Evolutionary conservation across 129 eudicot species (phyloP), one percentile per base, ranked within the genome.

Genomic region (Apium graveolens): DNA sequence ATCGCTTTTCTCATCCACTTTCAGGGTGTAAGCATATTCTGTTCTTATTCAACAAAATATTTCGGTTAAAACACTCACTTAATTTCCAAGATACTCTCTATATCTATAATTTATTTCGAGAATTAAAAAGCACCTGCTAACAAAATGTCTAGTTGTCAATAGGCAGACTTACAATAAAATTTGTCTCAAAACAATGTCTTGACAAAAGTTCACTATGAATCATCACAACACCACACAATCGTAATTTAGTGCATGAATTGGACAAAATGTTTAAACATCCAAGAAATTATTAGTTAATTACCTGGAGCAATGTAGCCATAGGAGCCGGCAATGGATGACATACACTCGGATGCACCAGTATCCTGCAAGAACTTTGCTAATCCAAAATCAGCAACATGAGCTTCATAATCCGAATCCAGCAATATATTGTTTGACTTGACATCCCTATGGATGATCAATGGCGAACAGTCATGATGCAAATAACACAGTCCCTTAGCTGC

Each of bases 361-460:
- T 85, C 91, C 62, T 81, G 83, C 73, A 90, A 70, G 73, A 95
- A 95, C 92, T 91, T 95, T 75, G 98, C 98, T 4, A 95, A 89
- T 42, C 98, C 98, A 20, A 95, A 95, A 86, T 95, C 98, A 42
- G 98, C 98, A 29, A 95, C 98, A 86, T 95, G 98, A 75, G 98
- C 98, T 76, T 95, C 98, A 71, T 86, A 88, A 77, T 92, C 92
- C 0, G 86, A 88, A 82, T 95, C 98, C 81, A 95, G 85, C 44
- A 95, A 41, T 53, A 95, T 95, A 75, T 95, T 95, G 62, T 91
- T 95, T 0, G 94, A 90, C 49, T 95, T 95, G 55, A 95, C 98
- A 66, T 95, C 98, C 43, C 98, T 85, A 18, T 95, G 98, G 68
- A 95, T 60, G 51, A 95, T 95, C 85, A 90, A 77, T 12, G 98